Evolutionary conservation across 139 green algal species (phyloP).

Genomic region (Limnomonas spitsbergensis): DNA sequence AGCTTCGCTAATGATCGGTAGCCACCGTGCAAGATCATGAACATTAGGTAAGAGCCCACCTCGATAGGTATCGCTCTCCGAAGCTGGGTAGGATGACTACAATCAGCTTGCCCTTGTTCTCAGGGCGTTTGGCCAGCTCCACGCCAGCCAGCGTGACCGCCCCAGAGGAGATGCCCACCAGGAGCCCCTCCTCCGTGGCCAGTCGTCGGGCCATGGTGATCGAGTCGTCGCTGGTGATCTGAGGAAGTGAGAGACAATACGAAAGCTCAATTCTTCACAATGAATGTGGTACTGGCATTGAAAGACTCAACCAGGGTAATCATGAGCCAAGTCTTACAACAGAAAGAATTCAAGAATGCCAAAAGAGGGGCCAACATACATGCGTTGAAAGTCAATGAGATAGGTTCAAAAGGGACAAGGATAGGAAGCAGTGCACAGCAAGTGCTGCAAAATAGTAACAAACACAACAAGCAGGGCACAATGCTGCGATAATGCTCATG

Average conservation of each 20-base stretch:
- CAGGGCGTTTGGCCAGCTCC: slow-evolving; percentile 73
- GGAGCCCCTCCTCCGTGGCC: slow-evolving; percentile 85
- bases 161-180: slow-evolving; percentile 87
- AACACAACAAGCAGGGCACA: not conserved
- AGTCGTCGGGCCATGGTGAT: slow-evolving; percentile 84
- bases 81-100: slow-evolving; percentile 86
- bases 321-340: too few species aligned
- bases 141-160: slow-evolving; percentile 60
- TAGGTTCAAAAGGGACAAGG: too few species aligned
- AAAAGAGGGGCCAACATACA: too few species aligned
- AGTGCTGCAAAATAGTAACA: too few species aligned
- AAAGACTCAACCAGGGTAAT: too few species aligned
- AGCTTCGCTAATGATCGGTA: too few species aligned
- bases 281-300: too few species aligned
- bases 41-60: slow-evolving; percentile 43
- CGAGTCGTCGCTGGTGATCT: slow-evolving; percentile 77
- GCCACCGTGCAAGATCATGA: too few species aligned
- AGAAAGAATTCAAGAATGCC: too few species aligned
- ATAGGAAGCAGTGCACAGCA: not conserved
- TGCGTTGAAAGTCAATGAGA: too few species aligned
- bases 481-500: not conserved
- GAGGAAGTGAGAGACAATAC: slow-evolving; percentile 4
- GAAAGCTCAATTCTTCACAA: too few species aligned
- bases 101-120: slow-evolving; percentile 85
- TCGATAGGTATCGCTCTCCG: slow-evolving; percentile 75